phyloP scores from a whole-genome alignment of 345 rosid species.

The Boechera retrofracta region DNA sequence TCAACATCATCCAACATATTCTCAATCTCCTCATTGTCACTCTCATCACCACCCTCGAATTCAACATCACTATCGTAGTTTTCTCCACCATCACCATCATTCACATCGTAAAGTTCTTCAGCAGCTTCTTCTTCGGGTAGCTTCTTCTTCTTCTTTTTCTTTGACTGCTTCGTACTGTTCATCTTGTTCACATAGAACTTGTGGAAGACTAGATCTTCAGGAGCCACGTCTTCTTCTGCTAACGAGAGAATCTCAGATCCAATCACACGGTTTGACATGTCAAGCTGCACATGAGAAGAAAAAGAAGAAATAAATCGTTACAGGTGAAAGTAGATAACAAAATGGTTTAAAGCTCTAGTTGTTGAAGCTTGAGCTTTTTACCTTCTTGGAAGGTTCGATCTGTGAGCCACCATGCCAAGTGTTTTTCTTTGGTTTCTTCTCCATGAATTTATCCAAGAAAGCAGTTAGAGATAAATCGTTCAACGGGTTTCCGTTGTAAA shows the following conservation, averaged over 20 bases:
- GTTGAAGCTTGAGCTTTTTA: slow-evolving; percentile 36
- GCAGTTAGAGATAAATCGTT: slow-evolving; percentile 77
- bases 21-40: slow-evolving; percentile 90
- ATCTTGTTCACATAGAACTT: slow-evolving; percentile 84
- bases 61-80: slow-evolving; percentile 62
- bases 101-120: slow-evolving; percentile 70
- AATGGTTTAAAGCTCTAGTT: slow-evolving; percentile 6
- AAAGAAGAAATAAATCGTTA: slow-evolving; percentile 7
- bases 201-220: slow-evolving; percentile 96
- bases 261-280: slow-evolving; percentile 74
- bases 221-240: slow-evolving; percentile 86
- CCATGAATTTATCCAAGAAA: slow-evolving; percentile 97
- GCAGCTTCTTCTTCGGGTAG: slow-evolving; percentile 73
- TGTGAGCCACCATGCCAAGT: slow-evolving; percentile 97
- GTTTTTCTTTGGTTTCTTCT: slow-evolving; percentile 85
- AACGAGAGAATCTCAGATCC: slow-evolving; percentile 84
- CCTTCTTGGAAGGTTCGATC: slow-evolving; percentile 97
- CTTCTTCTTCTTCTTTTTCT: slow-evolving; percentile 90
- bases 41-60: slow-evolving; percentile 75
- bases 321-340: slow-evolving; percentile 14
- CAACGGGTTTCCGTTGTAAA: slow-evolving; percentile 90
- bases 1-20: slow-evolving; percentile 71
- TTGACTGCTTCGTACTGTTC: slow-evolving; percentile 64
- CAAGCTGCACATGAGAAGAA: slow-evolving; percentile 57
- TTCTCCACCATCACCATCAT: slow-evolving; percentile 59